Evolutionary conservation across 208 protist genomes (phyloP), one percentile per base, ranked within the genome.

Genomic region (Wallacemonas collosoma): DNA sequence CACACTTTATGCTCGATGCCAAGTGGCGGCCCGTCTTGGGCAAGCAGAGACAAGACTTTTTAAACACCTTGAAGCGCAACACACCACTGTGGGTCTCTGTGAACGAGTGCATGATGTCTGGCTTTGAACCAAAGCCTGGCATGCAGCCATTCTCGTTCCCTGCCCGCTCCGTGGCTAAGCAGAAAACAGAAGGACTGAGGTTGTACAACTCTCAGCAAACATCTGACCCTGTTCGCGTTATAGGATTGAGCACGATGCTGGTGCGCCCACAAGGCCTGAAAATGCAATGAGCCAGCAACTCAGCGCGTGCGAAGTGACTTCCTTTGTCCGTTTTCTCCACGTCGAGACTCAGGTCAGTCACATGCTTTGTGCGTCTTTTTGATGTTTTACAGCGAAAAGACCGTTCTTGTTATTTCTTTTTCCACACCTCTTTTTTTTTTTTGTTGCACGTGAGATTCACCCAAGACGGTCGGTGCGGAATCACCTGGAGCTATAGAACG

Each of bases 181-280:
- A 60, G 57, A 62, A 67, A 17, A 41, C 12, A 48, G 77, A 71
- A 2, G 87, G 85, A 9, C 57, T 80, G 36, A 75, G 71, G 9
- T 68, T 96, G 72, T 96, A 95, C 81, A 96, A 96, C 71, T 96
- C 92, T 14, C 88, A 94, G 68, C 79, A 92, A 69, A 96, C 92
- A 12, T 89, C 92, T 0, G 92, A 96, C 62, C 92, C 92, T 4
- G 89, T 96, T 47, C 92, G 92, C 38, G 89, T 93, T 17, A 86
- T 96, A 66, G 92, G 92, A 2, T 58, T 96, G 36, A 88, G 86
- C 17, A 88, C 88, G 11, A 78, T 93, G 38, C 87, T 87, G 62
- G 86, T 81, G 14, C 81, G 92, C 54, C 89, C 92, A 41, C 91
- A 96, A 64, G 91, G 89, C 5, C 54, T 85, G 56, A 81, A 77